Conservation (phyloP, 768 basidiomycete genomes). For the Asterophora lycoperdoides region DNA sequence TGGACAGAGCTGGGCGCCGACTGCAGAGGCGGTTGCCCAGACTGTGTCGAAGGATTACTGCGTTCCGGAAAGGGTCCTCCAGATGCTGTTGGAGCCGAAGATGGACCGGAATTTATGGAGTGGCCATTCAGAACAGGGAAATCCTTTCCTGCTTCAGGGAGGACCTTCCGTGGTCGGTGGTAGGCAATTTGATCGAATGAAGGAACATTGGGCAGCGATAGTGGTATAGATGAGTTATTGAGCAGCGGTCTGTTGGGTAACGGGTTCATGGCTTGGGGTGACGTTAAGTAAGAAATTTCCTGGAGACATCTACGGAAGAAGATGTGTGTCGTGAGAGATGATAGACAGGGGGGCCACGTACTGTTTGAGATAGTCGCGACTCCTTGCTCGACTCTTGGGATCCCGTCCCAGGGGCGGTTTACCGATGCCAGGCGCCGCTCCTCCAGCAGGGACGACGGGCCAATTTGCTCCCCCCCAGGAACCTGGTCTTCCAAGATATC, state of each 20-base stretch:
- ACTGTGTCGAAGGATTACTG: conserved; percentile 33
- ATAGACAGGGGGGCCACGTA: conserved; percentile 34
- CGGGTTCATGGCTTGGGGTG: conserved; percentile 96
- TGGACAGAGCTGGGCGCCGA: conserved; percentile 31
- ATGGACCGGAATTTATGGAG: conserved; percentile 47
- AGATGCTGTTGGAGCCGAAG: conserved; percentile 43
- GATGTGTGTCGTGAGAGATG: conserved; percentile 6
- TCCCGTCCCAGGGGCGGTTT: conserved; percentile 82
- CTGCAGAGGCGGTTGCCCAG: conserved; percentile 37
- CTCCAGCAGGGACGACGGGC: conserved; percentile 41
- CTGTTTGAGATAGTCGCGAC: conserved; percentile 97
- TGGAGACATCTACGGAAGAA: conserved; percentile 72
- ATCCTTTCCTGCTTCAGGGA: conserved; percentile 74
- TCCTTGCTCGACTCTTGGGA: conserved; percentile 92
- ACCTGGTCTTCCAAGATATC: conserved; percentile 45
- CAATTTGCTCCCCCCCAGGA: conserved; percentile 54
- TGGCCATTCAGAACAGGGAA: conserved; percentile 63
- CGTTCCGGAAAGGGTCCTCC: conserved; percentile 50
- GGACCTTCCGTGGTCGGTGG: conserved; percentile 75
- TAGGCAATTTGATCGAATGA: conserved; percentile 71
- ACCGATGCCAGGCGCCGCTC: conserved; percentile 46
- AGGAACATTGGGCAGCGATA: conserved; percentile 67
- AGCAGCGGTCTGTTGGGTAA: conserved; percentile 81
- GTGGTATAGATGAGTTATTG: conserved; percentile 58
- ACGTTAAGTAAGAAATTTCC: conserved; percentile 97